A percentile compares a stretch with the other conserved stretches of the same genome.
phyloP scores from a whole-genome alignment of 345 rosid species.

The Boechera divaricarpa region DNA sequence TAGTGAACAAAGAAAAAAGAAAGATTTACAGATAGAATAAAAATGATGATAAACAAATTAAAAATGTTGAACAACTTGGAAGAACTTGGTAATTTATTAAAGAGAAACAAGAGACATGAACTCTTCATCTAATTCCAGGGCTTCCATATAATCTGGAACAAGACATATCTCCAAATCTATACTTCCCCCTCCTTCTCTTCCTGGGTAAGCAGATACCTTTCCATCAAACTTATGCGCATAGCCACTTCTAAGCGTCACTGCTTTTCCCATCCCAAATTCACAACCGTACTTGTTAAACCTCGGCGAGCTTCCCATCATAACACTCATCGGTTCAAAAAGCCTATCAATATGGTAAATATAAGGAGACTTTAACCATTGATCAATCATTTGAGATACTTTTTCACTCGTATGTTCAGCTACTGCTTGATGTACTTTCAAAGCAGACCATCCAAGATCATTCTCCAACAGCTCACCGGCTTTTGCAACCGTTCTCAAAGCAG shows the following conservation, averaged over 20 bases:
- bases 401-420: slow-evolving; percentile 54
- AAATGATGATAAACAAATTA: no score
- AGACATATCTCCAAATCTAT: slow-evolving; percentile 76
- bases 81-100: not conserved
- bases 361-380: slow-evolving; percentile 59
- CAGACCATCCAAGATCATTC: slow-evolving; percentile 67
- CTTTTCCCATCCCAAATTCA: slow-evolving; percentile 86
- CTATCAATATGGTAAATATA: slow-evolving; percentile 48
- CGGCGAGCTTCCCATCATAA: slow-evolving; percentile 87
- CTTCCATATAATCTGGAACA: slow-evolving; percentile 58
- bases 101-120: slow-evolving; percentile 51
- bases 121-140: slow-evolving; percentile 62
- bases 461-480: slow-evolving; percentile 63
- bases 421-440: slow-evolving; percentile 58
- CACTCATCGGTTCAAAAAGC: slow-evolving; percentile 58
- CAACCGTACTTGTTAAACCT: slow-evolving; percentile 76
- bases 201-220: slow-evolving; percentile 66
- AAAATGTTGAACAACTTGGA: no score
- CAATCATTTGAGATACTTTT: slow-evolving; percentile 44
- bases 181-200: slow-evolving; percentile 71
- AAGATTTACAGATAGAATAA: no score
- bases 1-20: not conserved
- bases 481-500: slow-evolving; percentile 46
- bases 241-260: slow-evolving; percentile 70
- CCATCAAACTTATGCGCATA: slow-evolving; percentile 77